These are phyloP conservation scores for Diutina ranongensis DNA, from an alignment of 1,139 yeast species.

Conservation along the genomic window DNA sequence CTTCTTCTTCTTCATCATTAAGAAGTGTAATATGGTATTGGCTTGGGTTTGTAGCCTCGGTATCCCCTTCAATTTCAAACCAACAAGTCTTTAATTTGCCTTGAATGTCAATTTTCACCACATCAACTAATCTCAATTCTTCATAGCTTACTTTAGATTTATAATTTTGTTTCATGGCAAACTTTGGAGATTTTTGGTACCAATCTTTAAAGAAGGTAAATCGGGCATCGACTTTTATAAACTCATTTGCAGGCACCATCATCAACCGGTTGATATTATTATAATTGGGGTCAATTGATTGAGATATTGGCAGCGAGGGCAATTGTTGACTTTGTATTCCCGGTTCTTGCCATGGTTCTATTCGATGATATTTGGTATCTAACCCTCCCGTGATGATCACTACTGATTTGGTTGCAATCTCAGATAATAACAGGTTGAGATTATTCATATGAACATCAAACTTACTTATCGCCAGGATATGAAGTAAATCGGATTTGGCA, in stretches of 20 bases:
- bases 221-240: neutral
- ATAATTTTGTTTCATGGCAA: neutral
- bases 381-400: neutral
- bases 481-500: neutral
- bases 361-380: neutral
- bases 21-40: neutral
- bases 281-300: neutral
- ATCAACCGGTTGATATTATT: neutral
- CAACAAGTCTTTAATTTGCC: no score
- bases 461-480: constrained; percentile 1
- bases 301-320: neutral
- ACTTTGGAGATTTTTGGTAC: constrained; percentile 1
- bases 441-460: neutral
- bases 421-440: neutral
- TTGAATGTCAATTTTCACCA: neutral
- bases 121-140: neutral
- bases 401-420: neutral
- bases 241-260: neutral
- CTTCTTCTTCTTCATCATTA: neutral
- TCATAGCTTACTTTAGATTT: neutral
- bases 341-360: neutral
- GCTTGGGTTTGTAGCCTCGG: neutral
- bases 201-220: neutral
- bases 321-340: neutral
- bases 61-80: neutral